Conservation (phyloP, 306 rosid genomes). For the Amphicarpaea edgeworthii region DNA sequence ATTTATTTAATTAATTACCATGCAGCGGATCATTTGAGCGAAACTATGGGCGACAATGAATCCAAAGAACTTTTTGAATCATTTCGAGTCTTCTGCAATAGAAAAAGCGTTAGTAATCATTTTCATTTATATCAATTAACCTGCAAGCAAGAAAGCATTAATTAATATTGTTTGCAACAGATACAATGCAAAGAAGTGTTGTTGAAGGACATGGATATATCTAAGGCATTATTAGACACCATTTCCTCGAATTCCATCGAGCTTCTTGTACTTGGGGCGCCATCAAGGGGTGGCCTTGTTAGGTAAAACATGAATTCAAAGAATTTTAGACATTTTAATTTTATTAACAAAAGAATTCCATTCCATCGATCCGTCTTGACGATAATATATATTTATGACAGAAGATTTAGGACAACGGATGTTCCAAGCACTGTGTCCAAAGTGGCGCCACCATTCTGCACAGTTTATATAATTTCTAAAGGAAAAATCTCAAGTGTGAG, state of each 20-base stretch:
- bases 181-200: slow-evolving; percentile 72
- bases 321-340: no score
- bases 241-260: slow-evolving; percentile 54
- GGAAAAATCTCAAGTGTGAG: slow-evolving; percentile 67
- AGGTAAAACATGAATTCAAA: slow-evolving; percentile 59
- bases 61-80: slow-evolving; percentile 76
- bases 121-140: neutral
- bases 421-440: slow-evolving; percentile 65
- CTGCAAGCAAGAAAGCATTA: no score
- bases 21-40: slow-evolving; percentile 53
- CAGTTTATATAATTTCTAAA: slow-evolving; percentile 67
- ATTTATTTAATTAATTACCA: no score
- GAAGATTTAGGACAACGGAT: slow-evolving; percentile 74
- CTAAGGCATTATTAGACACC: slow-evolving; percentile 64
- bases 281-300: slow-evolving; percentile 66
- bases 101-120: slow-evolving; percentile 62
- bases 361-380: no score
- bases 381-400: slow-evolving; percentile 39
- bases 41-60: slow-evolving; percentile 51
- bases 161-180: slow-evolving; percentile 62
- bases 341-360: no score
- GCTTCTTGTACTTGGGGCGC: slow-evolving; percentile 78
- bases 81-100: slow-evolving; percentile 74
- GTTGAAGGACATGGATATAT: slow-evolving; percentile 64
- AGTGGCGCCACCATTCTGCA: slow-evolving; percentile 74